These are phyloP conservation scores for Quercus berberidifolia DNA, from an alignment of 306 rosid species.

Conservation along the genomic window DNA sequence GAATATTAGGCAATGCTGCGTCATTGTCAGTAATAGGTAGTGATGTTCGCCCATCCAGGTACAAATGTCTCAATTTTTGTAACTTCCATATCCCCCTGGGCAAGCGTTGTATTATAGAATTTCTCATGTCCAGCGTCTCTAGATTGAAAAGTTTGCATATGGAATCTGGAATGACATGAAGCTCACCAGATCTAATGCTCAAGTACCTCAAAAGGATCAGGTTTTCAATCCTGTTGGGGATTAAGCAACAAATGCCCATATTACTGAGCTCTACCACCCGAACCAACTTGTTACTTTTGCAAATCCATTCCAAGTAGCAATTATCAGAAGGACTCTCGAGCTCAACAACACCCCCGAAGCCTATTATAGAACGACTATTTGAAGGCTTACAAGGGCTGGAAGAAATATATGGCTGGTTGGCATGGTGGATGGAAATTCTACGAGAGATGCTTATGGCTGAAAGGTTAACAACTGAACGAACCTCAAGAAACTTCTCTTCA, in stretches of 20 bases:
- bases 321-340: background rate
- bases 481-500: background rate
- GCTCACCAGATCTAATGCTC: too few species aligned
- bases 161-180: too few species aligned
- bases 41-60: too few species aligned
- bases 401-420: background rate
- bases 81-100: background rate
- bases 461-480: background rate
- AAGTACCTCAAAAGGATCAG: background rate
- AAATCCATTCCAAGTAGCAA: background rate
- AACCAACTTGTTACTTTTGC: background rate
- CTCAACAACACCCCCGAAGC: background rate
- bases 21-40: too few species aligned
- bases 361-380: background rate
- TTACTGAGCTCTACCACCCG: background rate
- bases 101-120: accelerated
- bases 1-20: too few species aligned
- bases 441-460: background rate
- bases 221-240: background rate
- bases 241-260: too few species aligned
- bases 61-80: background rate
- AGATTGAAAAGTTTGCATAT: background rate
- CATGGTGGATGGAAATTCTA: background rate
- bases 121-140: background rate
- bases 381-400: background rate